These are phyloP conservation scores for Calonectria henricotiae DNA, from an alignment of 2,329 filamentous ascomycete genomes.

Conservation along the genomic window DNA sequence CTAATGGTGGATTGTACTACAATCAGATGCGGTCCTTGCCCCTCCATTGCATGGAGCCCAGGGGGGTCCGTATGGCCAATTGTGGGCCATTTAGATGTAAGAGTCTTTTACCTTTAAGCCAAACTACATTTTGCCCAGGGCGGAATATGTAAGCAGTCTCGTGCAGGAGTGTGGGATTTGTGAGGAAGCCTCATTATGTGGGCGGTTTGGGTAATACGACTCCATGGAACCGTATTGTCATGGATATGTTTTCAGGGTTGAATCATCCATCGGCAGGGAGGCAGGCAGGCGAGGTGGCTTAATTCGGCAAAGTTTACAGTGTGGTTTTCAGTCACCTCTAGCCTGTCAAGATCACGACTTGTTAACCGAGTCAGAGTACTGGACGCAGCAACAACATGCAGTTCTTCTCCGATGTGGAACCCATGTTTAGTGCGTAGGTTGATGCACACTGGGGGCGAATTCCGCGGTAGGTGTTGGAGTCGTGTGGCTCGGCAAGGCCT, in stretches of 20 bases:
- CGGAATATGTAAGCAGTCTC: slow-evolving; percentile 27
- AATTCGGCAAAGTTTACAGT: slow-evolving; percentile 19
- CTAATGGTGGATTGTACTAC: slow-evolving; percentile 22
- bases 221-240: slow-evolving; percentile 7
- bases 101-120: slow-evolving; percentile 34
- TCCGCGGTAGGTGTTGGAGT: slow-evolving; percentile 38
- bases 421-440: slow-evolving; percentile 36
- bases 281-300: slow-evolving; percentile 16
- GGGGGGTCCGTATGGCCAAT: slow-evolving; percentile 39
- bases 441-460: slow-evolving; percentile 46
- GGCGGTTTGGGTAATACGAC: slow-evolving; percentile 22
- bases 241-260: slow-evolving; percentile 26
- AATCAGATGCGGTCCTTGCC: slow-evolving; percentile 31
- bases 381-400: slow-evolving; percentile 23
- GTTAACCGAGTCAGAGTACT: slow-evolving; percentile 19
- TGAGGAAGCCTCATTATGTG: slow-evolving; percentile 35
- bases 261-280: slow-evolving; percentile 9
- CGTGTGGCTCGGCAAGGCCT: slow-evolving; percentile 40
- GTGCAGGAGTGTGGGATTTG: slow-evolving; percentile 31
- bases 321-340: background rate
- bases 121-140: slow-evolving; percentile 41
- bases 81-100: slow-evolving; percentile 14
- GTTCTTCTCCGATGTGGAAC: slow-evolving; percentile 44
- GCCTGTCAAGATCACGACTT: slow-evolving; percentile 13
- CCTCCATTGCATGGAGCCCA: slow-evolving; percentile 37